Evolutionary conservation across 257 asterid species (phyloP), one percentile per base, ranked within the genome.

Genomic region (Solanum paucissectum): DNA sequence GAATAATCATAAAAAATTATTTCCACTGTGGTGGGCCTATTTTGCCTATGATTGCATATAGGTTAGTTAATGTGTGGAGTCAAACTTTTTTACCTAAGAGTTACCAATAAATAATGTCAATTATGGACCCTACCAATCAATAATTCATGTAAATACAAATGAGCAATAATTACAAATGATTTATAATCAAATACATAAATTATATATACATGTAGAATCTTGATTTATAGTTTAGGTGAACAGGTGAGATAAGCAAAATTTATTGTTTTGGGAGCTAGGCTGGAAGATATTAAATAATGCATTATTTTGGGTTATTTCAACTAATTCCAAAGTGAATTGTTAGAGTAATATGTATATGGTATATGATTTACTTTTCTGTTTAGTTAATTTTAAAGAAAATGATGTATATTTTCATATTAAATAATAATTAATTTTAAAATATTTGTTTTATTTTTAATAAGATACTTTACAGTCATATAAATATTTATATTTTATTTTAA

Each of bases 61-160:
- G 64, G 4, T 55, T 55, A 55, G 5, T 55, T 55, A 58, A 58
- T 58, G n/a, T 10, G 7, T n/a, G 49, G 76, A 46, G 84, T 49
- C 36, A 86, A 83, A 90, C 86, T 87, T 14, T 25, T 86, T 69
- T 8, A 88, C 69, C 66, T 13, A 90, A 46, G 88, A 72, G 58
- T 90, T 76, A 55, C 88, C 77, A 87, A 88, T 88, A 86, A 90
- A 86, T 86, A 88, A 86, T 37, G 88, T 44, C 46, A 64, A 88
- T n/a, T 79, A 68, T 89, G 93, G 94, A 87, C 95, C 96, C 95
- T 46, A 87, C 88, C 90, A 90, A 91, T 88, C 89, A 93, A 94
- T 88, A 94, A 85, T 91, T 86, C 92, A 93, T 90, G 42, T 92
- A 90, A 93, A 90, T 93, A 93, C 92, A 89, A 91, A 91, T 88